Base-by-base conservation (phyloP, 2,329 filamentous ascomycete genomes). In the Botryotinia calthae region DNA sequence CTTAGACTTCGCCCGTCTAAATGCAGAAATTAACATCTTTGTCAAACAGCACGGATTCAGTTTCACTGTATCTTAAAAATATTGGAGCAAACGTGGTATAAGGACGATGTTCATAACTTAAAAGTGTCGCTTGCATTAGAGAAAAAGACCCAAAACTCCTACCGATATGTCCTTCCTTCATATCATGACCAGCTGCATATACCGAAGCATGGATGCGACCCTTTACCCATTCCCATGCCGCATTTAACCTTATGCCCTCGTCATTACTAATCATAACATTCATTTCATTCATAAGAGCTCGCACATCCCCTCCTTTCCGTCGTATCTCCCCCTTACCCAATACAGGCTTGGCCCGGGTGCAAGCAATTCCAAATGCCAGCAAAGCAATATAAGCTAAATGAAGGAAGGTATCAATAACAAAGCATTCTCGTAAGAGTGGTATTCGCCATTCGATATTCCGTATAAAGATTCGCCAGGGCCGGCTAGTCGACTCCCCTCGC, bases 321-420 rank as follows among this genome's bases (percentile, higher is more conserved):
- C 2, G 48, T 25, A n/a, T 10, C n/a, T n/a, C 40, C 9, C 12
- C 20, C 12, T 16, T n/a, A 31, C 31, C 22, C 34, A n/a, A 54
- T 56, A n/a, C n/a, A 66, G 42, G 28, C 61, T n/a, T 65, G 48
- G 48, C 61, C 37, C 28, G 48, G 40, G 70, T 64, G 61, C 46
- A 66, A 37, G 34, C 37, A 64, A 54, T 31, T 42, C 70, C 61
- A 66, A 71, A 54, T 44, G n/a, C n/a, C 31, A 67, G 62, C 40
- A 54, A 48, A 44, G 20, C 34, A 42, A 65, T 16, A 37, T 51
- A 20, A 58, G 70, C 70, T 72, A 72, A 46, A 72, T 72, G 14
- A 65, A 72, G 48, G 58, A 72, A 61, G 70, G 70, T 67, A 72
- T 67, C 51, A 72, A 67, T 40, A 72, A 67, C 58, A 72, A 54